These are phyloP conservation scores for Physaria fendleri DNA, from an alignment of 345 rosid genomes.

Conservation along the genomic window DNA sequence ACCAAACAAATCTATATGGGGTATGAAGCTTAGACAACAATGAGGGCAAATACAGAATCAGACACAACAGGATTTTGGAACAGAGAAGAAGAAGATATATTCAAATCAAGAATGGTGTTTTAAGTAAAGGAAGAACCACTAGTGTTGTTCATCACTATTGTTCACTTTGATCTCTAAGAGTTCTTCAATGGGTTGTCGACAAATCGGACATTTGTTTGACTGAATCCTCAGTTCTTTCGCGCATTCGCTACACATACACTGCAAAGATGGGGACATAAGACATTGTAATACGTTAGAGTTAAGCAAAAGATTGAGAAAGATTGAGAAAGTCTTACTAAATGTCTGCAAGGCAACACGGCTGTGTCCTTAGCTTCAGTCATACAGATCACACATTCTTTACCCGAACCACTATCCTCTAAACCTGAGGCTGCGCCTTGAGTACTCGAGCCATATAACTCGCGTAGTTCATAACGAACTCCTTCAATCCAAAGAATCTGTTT, in stretches of 20 bases:
- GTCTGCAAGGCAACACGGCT: slow-evolving; percentile 80
- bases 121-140: slow-evolving; percentile 15
- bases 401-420: slow-evolving; percentile 54
- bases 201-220: slow-evolving; percentile 87
- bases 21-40: background rate
- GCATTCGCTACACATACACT: slow-evolving; percentile 86
- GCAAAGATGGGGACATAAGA: slow-evolving; percentile 19
- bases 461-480: slow-evolving; percentile 76
- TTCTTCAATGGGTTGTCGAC: slow-evolving; percentile 80
- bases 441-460: slow-evolving; percentile 65
- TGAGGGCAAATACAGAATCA: background rate
- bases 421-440: slow-evolving; percentile 36
- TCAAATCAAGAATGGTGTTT: slow-evolving; percentile 16
- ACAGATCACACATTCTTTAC: slow-evolving; percentile 91
- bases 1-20: slow-evolving; percentile 20
- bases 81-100: background rate
- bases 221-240: slow-evolving; percentile 73
- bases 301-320: background rate
- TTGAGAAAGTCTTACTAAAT: slow-evolving; percentile 49
- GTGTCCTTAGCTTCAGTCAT: slow-evolving; percentile 91
- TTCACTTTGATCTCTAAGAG: slow-evolving; percentile 75
- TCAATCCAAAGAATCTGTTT: slow-evolving; percentile 84
- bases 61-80: background rate
- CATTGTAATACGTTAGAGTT: background rate
- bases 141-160: slow-evolving; percentile 29